These are phyloP conservation scores for Fusarium tupiense DNA, from an alignment of 2,329 filamentous ascomycete species.

Conservation along the genomic window DNA sequence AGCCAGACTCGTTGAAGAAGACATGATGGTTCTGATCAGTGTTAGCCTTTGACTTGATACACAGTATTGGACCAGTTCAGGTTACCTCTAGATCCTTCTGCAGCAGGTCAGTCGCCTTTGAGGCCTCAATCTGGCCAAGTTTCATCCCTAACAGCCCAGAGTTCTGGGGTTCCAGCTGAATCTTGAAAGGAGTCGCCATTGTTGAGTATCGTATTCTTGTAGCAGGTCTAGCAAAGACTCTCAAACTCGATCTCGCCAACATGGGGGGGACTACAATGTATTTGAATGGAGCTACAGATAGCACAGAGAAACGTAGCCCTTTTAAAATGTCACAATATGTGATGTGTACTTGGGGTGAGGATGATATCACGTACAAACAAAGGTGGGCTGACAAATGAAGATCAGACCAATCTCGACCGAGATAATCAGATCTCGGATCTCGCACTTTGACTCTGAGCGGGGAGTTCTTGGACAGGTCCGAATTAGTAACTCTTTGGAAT, in stretches of 20 bases:
- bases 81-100: constrained; percentile 76
- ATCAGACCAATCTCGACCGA: neutral
- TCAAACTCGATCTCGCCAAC: constrained; percentile 13
- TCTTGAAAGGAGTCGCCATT: constrained; percentile 60
- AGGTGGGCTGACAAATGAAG: constrained; percentile 23
- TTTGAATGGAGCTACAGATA: neutral
- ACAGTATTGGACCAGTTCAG: neutral
- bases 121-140: constrained; percentile 67
- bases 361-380: constrained; percentile 12
- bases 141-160: constrained; percentile 60
- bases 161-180: constrained; percentile 59
- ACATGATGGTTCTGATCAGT: constrained; percentile 67
- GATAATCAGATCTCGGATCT: neutral
- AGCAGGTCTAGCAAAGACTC: constrained; percentile 23
- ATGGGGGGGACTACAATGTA: constrained; percentile 9
- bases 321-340: neutral
- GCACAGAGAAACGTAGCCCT: neutral
- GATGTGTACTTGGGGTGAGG: neutral
- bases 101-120: constrained; percentile 72
- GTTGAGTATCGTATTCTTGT: constrained; percentile 9
- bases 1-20: constrained; percentile 79
- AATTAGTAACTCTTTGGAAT: constrained; percentile 1
- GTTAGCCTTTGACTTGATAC: neutral
- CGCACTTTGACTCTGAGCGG: neutral
- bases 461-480: neutral